A percentile compares a stretch with the other conserved stretches of the same genome.
Conservation (phyloP, 352 stramenopile species). For the Phytophthora constricta region DNA sequence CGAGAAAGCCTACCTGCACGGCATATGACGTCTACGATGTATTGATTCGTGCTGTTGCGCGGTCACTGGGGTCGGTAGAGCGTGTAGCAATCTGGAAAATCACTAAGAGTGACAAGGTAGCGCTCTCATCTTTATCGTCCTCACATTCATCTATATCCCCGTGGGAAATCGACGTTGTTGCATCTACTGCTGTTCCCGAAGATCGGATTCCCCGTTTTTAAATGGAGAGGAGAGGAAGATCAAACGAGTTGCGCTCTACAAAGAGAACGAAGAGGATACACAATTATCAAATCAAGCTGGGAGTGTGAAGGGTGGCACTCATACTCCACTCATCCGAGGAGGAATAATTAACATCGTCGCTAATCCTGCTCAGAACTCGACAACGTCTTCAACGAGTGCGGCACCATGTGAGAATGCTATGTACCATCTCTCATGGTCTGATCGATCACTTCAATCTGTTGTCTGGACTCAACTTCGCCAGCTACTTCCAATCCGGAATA, state of each 20-base stretch:
- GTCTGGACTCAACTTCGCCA: constrained; percentile 61
- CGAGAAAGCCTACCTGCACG: constrained; percentile 41
- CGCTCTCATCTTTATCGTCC: background rate
- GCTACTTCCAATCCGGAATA: constrained; percentile 61
- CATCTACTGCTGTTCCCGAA: constrained; percentile 58
- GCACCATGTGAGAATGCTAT: constrained; percentile 42
- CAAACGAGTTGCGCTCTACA: constrained; percentile 67
- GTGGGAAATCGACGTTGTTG: constrained; percentile 56
- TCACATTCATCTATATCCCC: background rate
- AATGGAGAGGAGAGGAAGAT: constrained; percentile 64
- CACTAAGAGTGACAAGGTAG: constrained; percentile 4
- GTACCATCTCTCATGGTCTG: constrained; percentile 68
- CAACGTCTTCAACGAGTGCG: background rate
- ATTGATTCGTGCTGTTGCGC: constrained; percentile 50
- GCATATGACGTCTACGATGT: constrained; percentile 64
- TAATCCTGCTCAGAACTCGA: background rate
- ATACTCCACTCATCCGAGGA: constrained; percentile 25
- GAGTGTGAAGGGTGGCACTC: background rate
- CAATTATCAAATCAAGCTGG: constrained; percentile 20
- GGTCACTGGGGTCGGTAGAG: constrained; percentile 49
- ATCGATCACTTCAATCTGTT: constrained; percentile 52
- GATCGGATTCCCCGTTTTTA: constrained; percentile 71
- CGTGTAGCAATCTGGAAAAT: constrained; percentile 70
- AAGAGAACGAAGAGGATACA: constrained; percentile 39
- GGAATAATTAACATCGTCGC: constrained; percentile 21